These are phyloP conservation scores for Hypericum androsaemum DNA, from an alignment of 345 rosid genomes.

Conservation along the genomic window DNA sequence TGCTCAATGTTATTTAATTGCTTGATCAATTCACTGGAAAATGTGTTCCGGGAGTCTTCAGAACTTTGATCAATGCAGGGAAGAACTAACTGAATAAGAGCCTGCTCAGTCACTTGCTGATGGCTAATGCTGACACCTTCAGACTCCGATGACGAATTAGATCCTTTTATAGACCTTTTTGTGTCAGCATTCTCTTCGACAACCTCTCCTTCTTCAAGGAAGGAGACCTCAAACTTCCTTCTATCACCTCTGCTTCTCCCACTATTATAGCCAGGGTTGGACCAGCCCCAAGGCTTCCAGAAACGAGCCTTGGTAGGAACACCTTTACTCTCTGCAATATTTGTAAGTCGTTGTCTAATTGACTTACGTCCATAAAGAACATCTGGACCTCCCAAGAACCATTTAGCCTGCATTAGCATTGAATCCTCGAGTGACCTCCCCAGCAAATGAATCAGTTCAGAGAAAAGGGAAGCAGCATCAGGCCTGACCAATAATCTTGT, in stretches of 20 bases:
- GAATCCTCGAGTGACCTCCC: slow-evolving; percentile 95
- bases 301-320: slow-evolving; percentile 65
- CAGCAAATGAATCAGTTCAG: slow-evolving; percentile 89
- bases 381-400: slow-evolving; percentile 84
- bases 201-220: slow-evolving; percentile 94
- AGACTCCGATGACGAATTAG: slow-evolving; percentile 28
- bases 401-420: slow-evolving; percentile 80
- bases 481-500: slow-evolving; percentile 94
- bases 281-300: slow-evolving; percentile 98
- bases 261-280: slow-evolving; percentile 32
- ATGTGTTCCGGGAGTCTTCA: slow-evolving; percentile 67
- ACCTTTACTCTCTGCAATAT: slow-evolving; percentile 68
- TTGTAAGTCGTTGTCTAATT: slow-evolving; percentile 72
- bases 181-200: slow-evolving; percentile 57
- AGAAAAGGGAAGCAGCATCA: slow-evolving; percentile 88
- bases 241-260: slow-evolving; percentile 36
- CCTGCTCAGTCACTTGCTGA: slow-evolving; percentile 67
- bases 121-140: slow-evolving; percentile 32
- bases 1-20: slow-evolving; percentile 80
- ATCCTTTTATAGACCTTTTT: slow-evolving; percentile 38
- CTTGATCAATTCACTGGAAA: slow-evolving; percentile 87
- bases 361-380: slow-evolving; percentile 90
- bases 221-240: slow-evolving; percentile 48
- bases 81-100: slow-evolving; percentile 76
- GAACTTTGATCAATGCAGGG: slow-evolving; percentile 98